These are phyloP conservation scores for Lanmaoa rubissima DNA, from an alignment of 768 basidiomycete species.

Conservation along the genomic window DNA sequence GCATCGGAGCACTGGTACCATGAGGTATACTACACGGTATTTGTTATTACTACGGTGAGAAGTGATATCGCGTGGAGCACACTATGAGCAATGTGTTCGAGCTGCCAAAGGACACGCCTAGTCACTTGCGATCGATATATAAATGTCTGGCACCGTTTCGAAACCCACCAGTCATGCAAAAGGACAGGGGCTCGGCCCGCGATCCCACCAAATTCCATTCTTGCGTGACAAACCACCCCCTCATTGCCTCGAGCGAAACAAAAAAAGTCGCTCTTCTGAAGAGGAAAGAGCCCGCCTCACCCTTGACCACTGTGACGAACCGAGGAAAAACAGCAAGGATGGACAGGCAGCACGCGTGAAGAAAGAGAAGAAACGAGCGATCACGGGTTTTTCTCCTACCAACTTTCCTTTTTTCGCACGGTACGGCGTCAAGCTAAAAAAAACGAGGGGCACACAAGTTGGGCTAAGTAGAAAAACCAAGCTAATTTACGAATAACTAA, in stretches of 20 bases:
- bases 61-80: background rate
- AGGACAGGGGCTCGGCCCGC: background rate
- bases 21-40: background rate
- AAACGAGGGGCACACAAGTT: background rate
- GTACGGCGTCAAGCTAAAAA: background rate
- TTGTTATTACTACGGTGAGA: background rate
- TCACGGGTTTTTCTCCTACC: background rate
- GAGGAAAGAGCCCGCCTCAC: slow-evolving; percentile 26
- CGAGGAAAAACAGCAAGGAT: slow-evolving; percentile 12
- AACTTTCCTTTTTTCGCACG: slow-evolving; percentile 15
- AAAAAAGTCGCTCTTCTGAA: slow-evolving; percentile 15
- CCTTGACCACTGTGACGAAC: slow-evolving; percentile 10
- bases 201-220: slow-evolving; percentile 8
- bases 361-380: background rate
- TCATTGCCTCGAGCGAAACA: slow-evolving; percentile 23
- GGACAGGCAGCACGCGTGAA: slow-evolving; percentile 19
- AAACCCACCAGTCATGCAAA: background rate
- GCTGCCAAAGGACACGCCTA: background rate
- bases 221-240: slow-evolving; percentile 33
- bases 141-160: slow-evolving; percentile 21
- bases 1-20: background rate
- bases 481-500: slow-evolving; percentile 30
- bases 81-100: background rate
- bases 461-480: background rate
- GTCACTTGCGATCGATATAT: background rate